Base-by-base conservation (phyloP, 2,329 filamentous ascomycete genomes). In the Phaeosphaeria sp. region DNA sequence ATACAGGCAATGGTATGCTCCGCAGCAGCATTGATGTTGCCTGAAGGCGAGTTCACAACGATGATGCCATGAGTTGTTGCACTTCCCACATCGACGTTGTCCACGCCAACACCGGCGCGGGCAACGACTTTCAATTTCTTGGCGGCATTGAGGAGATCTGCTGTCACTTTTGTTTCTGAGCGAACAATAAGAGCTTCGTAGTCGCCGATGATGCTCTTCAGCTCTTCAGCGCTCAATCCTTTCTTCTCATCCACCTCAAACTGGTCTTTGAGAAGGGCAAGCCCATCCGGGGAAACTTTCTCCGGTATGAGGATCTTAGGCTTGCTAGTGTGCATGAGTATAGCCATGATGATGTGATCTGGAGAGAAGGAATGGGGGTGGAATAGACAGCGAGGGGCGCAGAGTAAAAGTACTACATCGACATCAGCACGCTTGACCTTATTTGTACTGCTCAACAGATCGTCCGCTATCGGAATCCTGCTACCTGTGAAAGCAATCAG, bases 101-200 rank as follows among this genome's bases (percentile, higher is more conserved):
- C 91, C 22, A 94, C 90, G 30, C 69, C 91, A 1, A 94, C 91
- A 13, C 91, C 91, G 13, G 91, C 91, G 59, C 91, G 83, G 2
- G 91, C 91, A 21, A 95, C 90, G 8, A 94, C 91, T 64, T 90
- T 89, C 51, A 94, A 82, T 57, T 87, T 89, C 65, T 82, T 85
- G 9, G 86, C 91, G 1, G 88, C 88, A 13, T 81, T 77, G 13
- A 94, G 82, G 0, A 94, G 82, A 2, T 84, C 79, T 0, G 89
- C 84, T 0, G 89, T 93, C 58, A 94, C 91, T 71, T 93, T 90
- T 1, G 91, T 94, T 77, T 93, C 91, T 39, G 91, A 93, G 2
- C 91, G 88, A 42, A 94, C 88, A 59, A 94, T 91, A 51, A 94
- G 83, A 20, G 89, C 91, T 48, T 93, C 86, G 74, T 93, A 93